Conservation (phyloP, 169 alveolate genomes). For the Eimeria tenella region DNA sequence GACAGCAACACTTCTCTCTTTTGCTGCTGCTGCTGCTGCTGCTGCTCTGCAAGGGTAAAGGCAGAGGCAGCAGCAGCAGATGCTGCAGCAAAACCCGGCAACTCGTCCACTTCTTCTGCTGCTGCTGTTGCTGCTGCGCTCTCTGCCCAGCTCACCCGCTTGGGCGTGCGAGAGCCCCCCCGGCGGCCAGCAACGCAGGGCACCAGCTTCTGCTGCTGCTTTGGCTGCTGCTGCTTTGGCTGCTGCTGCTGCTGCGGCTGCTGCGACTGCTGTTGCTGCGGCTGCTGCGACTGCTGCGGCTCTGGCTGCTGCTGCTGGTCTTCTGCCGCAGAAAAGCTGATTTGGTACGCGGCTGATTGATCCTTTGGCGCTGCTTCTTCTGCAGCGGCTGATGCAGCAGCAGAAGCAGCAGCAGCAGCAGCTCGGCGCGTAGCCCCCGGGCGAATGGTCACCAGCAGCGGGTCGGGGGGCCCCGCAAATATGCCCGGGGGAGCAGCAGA, state of each 20-base stretch:
- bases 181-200: constrained; percentile 30
- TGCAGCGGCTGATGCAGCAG: constrained; percentile 30
- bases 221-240: constrained; percentile 20
- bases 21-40: neutral
- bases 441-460: constrained; percentile 9
- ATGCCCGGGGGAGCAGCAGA: constrained; percentile 16
- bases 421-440: constrained; percentile 1
- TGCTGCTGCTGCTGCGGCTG: neutral
- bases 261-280: constrained; percentile 2
- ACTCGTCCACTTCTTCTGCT: neutral
- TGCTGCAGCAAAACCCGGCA: neutral
- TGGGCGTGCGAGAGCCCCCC: constrained; percentile 24
- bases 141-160: constrained; percentile 59
- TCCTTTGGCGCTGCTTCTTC: neutral
- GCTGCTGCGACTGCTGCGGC: neutral
- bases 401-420: constrained; percentile 54
- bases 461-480: constrained; percentile 52
- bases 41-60: neutral
- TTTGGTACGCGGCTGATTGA: neutral
- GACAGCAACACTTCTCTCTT: constrained; percentile 14
- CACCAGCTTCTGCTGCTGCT: neutral
- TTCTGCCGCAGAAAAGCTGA: too few species aligned
- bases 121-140: constrained; percentile 13
- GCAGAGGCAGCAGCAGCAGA: constrained; percentile 1
- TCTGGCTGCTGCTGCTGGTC: neutral